Evolutionary conservation across 2,329 filamentous ascomycete genomes (phyloP).

Genomic region (Aspergillus carbonarius): DNA sequence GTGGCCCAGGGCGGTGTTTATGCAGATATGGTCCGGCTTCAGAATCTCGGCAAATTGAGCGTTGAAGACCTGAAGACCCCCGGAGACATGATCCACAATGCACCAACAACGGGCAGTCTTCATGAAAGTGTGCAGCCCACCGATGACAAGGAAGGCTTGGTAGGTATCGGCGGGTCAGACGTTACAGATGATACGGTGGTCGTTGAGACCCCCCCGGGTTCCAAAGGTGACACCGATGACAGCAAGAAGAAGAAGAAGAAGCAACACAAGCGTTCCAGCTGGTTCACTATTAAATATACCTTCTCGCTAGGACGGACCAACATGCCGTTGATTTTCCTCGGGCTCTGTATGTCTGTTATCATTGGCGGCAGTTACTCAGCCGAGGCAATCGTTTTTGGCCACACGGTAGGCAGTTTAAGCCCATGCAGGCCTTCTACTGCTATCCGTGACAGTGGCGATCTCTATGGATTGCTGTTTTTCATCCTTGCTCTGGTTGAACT

Average conservation of each 20-base stretch:
- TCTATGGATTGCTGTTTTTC: slow-evolving; percentile 60
- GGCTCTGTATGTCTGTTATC: slow-evolving; percentile 53
- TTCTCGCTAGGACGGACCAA: slow-evolving; percentile 46
- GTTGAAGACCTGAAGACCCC: slow-evolving; percentile 17
- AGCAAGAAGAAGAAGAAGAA: slow-evolving; percentile 19
- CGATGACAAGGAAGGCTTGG: slow-evolving; percentile 20
- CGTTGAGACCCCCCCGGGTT: slow-evolving; percentile 13
- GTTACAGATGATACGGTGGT: slow-evolving; percentile 20
- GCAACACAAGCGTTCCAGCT: slow-evolving; percentile 19
- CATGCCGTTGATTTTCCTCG: slow-evolving; percentile 46
- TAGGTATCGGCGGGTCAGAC: slow-evolving; percentile 19
- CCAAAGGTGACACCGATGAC: slow-evolving; percentile 12
- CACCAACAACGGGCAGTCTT: slow-evolving; percentile 14
- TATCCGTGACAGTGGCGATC: slow-evolving; percentile 51
- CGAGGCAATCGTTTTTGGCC: slow-evolving; percentile 59
- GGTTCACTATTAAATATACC: slow-evolving; percentile 32
- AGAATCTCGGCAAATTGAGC: slow-evolving; percentile 35
- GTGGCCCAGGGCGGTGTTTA: slow-evolving; percentile 42
- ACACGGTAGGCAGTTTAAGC: slow-evolving; percentile 57
- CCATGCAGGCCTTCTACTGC: slow-evolving; percentile 50
- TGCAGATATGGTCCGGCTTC: slow-evolving; percentile 51
- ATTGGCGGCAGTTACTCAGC: slow-evolving; percentile 58
- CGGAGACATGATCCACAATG: slow-evolving; percentile 20
- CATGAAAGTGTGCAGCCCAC: slow-evolving; percentile 9
- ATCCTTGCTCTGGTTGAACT: slow-evolving; percentile 60